Base-by-base conservation (phyloP, 768 basidiomycete species). In the Auriculariales sp. region DNA sequence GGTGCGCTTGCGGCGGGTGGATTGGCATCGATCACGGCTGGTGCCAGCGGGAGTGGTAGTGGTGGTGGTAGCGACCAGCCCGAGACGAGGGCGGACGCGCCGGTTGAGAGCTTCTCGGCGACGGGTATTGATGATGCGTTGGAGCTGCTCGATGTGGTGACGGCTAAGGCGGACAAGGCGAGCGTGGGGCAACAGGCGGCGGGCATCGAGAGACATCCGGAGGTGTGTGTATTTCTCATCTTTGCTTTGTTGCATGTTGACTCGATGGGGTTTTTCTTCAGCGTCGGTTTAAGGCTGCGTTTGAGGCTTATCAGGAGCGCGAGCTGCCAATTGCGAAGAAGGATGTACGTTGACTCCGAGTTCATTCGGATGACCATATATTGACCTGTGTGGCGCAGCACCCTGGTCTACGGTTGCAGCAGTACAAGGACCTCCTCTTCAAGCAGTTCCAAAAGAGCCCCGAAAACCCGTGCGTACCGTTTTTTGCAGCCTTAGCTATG, bases 401-500 rank as follows among this genome's bases (percentile, higher is more conserved):
- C 61, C 91, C 91, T 45, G 93, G 93, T 4, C 68, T 95, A 54
- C 80, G 93, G 52, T 64, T 93, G 57, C 83, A 93, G 58, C 93
- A 97, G 64, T 93, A 94, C 64, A 83, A 79, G 78, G 92, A 97
- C 52, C 66, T 91, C 46, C 67, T 95, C 45, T 83, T 77, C 76
- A 95, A 94, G 66, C 80, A 89, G 63, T 97, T 97, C 79, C 88
- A 95, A 64, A 97, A 95, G 64, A 82, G 87, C 1, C 88, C 91
- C 0, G 92, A 95, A 54, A 95, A 95, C 64, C 87, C 92, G 91
- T 93, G 66, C 60, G 83, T 64, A 1, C 25, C 36, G 39, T 28
- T 9, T 25, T 28, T 19, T 4, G n/a, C 10, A 9, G 15, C 24
- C 5, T 11, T 1, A 10, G 4, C 39, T 7, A 24, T 28, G 7